Evolutionary conservation across 495 filamentous ascomycete species (phyloP).

Genomic region (Penicillium lagena): DNA sequence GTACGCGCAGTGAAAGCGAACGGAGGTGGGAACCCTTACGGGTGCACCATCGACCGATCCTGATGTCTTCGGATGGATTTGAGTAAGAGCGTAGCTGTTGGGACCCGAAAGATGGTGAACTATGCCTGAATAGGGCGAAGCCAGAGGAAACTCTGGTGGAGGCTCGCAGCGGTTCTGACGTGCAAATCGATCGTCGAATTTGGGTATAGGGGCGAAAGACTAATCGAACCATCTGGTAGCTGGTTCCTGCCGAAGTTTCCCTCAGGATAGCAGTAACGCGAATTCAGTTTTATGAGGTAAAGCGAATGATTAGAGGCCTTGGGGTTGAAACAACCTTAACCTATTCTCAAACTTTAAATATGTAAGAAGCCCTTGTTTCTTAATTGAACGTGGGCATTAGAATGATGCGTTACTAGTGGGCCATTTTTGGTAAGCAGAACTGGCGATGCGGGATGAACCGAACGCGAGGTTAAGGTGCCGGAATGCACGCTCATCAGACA

Average conservation of each 20-base stretch:
- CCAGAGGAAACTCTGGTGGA: conserved; percentile 72
- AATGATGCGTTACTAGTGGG: conserved; percentile 60
- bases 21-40: conserved; percentile 50
- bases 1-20: conserved; percentile 65
- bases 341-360: conserved; percentile 76
- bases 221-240: conserved; percentile 59
- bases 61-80: conserved; percentile 71
- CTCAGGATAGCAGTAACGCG: conserved; percentile 69
- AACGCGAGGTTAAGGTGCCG: conserved; percentile 66
- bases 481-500: conserved; percentile 66
- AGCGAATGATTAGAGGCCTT: conserved; percentile 74
- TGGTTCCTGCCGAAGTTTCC: conserved; percentile 58
- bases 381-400: conserved; percentile 62
- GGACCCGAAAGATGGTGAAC: conserved; percentile 52
- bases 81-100: conserved; percentile 69
- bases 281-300: conserved; percentile 70
- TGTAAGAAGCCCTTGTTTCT: conserved; percentile 68
- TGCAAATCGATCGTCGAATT: conserved; percentile 70
- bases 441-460: conserved; percentile 63
- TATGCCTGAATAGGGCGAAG: conserved; percentile 71
- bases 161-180: conserved; percentile 67
- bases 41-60: conserved; percentile 69
- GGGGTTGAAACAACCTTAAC: conserved; percentile 67
- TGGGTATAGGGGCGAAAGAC: conserved; percentile 58
- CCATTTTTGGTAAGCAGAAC: conserved; percentile 69